phyloP scores from a whole-genome alignment of 2,329 filamentous ascomycete species.

The Arthrobotrys entomopaga region DNA sequence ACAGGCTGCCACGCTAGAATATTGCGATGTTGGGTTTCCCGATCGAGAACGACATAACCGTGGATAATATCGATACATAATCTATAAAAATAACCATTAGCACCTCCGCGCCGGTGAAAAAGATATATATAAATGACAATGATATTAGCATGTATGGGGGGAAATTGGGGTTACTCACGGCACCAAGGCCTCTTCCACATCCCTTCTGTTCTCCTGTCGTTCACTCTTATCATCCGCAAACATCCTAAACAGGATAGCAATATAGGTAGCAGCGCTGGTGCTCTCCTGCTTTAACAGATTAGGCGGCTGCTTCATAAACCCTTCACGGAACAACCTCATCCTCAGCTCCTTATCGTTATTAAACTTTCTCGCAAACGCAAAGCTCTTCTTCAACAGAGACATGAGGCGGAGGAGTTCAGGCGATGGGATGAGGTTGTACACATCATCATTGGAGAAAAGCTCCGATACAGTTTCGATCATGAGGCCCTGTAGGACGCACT shows the following conservation, averaged over 20 bases:
- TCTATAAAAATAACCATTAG: slow-evolving; percentile 60
- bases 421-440: slow-evolving; percentile 92
- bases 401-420: slow-evolving; percentile 89
- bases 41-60: slow-evolving; percentile 85
- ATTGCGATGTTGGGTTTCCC: slow-evolving; percentile 96
- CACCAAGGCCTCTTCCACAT: slow-evolving; percentile 90
- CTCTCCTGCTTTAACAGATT: slow-evolving; percentile 97
- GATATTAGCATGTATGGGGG: too few relatives aligned
- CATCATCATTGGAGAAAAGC: slow-evolving; percentile 94
- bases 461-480: slow-evolving; percentile 99
- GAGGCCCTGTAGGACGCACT: slow-evolving; percentile 93
- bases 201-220: slow-evolving; percentile 78
- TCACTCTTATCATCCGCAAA: slow-evolving; percentile 89
- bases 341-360: slow-evolving; percentile 97
- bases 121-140: too few relatives aligned
- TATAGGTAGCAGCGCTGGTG: slow-evolving; percentile 91
- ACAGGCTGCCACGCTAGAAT: slow-evolving; percentile 97
- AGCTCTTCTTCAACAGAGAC: slow-evolving; percentile 92
- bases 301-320: slow-evolving; percentile 99
- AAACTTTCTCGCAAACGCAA: slow-evolving; percentile 95
- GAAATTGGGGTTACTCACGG: slow-evolving; percentile 70
- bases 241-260: slow-evolving; percentile 96
- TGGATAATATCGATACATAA: slow-evolving; percentile 93
- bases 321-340: slow-evolving; percentile 93
- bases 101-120: too few relatives aligned